phyloP scores from a whole-genome alignment of 1,139 yeast species.

The Candida sanyaensis region DNA sequence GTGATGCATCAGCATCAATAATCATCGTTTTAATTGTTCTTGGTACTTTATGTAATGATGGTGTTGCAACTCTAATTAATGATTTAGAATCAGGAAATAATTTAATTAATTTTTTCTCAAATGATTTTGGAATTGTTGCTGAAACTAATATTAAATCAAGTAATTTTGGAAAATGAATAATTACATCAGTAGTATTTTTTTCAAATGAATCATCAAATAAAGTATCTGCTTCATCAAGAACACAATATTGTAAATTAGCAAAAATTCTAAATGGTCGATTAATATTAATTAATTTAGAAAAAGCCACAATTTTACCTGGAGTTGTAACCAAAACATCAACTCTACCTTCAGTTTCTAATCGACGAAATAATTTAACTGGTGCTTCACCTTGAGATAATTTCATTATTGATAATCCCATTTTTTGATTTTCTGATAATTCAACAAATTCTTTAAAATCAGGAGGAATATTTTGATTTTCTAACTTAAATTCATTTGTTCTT shows the following conservation, averaged over 20 bases:
- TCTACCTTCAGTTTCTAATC: conserved; percentile 42
- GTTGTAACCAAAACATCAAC: conserved; percentile 84
- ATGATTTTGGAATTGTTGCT: conserved; percentile 85
- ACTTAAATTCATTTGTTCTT: conserved; percentile 32
- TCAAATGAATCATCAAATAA: conserved; percentile 83
- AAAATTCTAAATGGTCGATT: conserved; percentile 51
- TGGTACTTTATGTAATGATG: conserved; percentile 82
- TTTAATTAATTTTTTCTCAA: conserved; percentile 60
- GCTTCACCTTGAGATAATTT: conserved; percentile 61
- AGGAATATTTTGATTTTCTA: conserved; percentile 22
- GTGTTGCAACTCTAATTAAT: conserved; percentile 68
- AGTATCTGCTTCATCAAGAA: conserved; percentile 96
- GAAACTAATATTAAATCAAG: conserved; percentile 75
- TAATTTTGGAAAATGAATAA: conserved; percentile 55
- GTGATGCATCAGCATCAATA: conserved; percentile 72
- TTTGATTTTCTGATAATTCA: conserved; percentile 23
- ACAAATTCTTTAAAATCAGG: conserved; percentile 25
- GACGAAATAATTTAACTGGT: conserved; percentile 49
- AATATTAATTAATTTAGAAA: conserved; percentile 45
- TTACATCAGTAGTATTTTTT: conserved; percentile 60
- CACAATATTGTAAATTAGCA: conserved; percentile 56
- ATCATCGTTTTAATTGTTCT: conserved; percentile 68
- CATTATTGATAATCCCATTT: conserved; percentile 46
- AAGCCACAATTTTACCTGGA: conserved; percentile 63
- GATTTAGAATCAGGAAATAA: conserved; percentile 62